Evolutionary conservation across 768 basidiomycete species (phyloP).

Genomic region (Arthromyces matolae): DNA sequence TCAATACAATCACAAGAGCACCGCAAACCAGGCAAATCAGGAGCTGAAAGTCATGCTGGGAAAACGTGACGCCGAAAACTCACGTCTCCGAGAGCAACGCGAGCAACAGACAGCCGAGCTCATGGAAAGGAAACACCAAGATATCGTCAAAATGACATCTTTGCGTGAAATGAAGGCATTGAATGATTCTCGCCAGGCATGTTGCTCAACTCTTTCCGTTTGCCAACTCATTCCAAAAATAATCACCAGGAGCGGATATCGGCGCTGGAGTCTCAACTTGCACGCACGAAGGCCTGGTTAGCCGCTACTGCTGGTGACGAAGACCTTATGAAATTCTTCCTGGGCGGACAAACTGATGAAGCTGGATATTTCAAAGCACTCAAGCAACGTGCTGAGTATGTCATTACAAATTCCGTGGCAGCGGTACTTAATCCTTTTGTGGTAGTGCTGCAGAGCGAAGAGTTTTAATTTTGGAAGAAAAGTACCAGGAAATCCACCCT

Average conservation of each 20-base stretch:
- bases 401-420: neutral
- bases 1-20: constrained; percentile 21
- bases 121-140: constrained; percentile 64
- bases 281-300: constrained; percentile 68
- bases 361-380: constrained; percentile 49
- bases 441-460: constrained; percentile 54
- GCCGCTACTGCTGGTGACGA: constrained; percentile 70
- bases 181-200: constrained; percentile 57
- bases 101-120: constrained; percentile 66
- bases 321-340: constrained; percentile 70
- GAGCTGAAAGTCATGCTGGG: constrained; percentile 59
- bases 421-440: constrained; percentile 15
- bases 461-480: constrained; percentile 47
- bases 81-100: constrained; percentile 67
- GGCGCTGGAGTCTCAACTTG: constrained; percentile 68
- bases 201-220: constrained; percentile 10
- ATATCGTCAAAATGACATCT: constrained; percentile 53
- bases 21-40: constrained; percentile 48
- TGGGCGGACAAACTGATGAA: constrained; percentile 51
- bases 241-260: constrained; percentile 66
- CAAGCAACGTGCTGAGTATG: constrained; percentile 55
- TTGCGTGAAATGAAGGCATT: constrained; percentile 63
- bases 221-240: constrained; percentile 1
- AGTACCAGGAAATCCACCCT: constrained; percentile 45
- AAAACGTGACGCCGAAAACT: constrained; percentile 65